Conservation (phyloP, 768 basidiomycete species). For the Collybiopsis luxurians region DNA sequence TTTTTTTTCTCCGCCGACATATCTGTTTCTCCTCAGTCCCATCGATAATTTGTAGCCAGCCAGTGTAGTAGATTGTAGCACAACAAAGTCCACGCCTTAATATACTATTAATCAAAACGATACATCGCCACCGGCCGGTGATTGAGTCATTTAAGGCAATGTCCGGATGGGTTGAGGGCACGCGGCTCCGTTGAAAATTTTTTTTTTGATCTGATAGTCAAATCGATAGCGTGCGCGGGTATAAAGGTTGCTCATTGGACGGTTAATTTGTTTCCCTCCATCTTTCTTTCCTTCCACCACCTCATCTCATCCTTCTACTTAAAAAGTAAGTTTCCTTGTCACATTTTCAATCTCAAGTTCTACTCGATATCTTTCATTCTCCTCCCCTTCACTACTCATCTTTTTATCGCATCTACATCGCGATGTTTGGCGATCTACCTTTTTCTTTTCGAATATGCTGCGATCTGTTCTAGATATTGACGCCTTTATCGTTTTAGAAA, state of each 20-base stretch:
- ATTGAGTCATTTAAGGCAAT: neutral
- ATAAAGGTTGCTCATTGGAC: neutral
- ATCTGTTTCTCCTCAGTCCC: neutral
- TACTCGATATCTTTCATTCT: slow-evolving; percentile 13
- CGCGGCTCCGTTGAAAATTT: neutral
- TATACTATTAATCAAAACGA: neutral
- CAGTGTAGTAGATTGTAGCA: slow-evolving; percentile 5
- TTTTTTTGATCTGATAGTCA: slow-evolving; percentile 51
- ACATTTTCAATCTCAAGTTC: slow-evolving; percentile 10
- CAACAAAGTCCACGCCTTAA: neutral
- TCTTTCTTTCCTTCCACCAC: slow-evolving; percentile 42
- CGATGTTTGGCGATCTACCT: neutral
- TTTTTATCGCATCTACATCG: neutral
- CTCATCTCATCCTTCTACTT: slow-evolving; percentile 34
- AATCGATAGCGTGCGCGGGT: slow-evolving; percentile 39
- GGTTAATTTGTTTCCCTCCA: slow-evolving; percentile 31
- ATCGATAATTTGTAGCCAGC: slow-evolving; percentile 3
- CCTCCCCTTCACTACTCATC: neutral
- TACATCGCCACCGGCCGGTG: neutral
- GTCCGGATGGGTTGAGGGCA: neutral
- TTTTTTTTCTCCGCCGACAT: no score
- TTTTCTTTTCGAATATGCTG: slow-evolving; percentile 24
- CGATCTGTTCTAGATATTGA: no score
- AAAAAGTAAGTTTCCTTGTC: slow-evolving; percentile 30
- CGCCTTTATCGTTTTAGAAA: no score